Percentiles rank a stretch among this genome's conserved stretches.
Conservation (phyloP, 495 filamentous ascomycete species). For the Articulospora tetracladia region DNA sequence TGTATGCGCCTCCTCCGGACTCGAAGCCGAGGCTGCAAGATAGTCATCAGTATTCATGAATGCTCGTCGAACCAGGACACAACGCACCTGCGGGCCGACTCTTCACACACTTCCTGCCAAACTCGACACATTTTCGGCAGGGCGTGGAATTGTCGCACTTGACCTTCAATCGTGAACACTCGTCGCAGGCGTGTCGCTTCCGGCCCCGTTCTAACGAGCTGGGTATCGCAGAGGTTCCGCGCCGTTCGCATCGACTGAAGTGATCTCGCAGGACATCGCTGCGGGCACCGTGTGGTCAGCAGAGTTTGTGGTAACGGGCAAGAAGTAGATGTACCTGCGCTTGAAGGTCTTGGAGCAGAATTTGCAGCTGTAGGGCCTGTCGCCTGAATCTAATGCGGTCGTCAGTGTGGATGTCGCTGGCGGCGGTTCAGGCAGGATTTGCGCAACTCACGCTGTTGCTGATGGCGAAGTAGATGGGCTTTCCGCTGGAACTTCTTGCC, state of each 20-base stretch:
- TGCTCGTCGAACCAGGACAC: not conserved
- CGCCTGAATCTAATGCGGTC: conserved; percentile 15
- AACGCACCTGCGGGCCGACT: conserved; percentile 15
- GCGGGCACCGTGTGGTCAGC: conserved; percentile 4
- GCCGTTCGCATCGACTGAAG: conserved; percentile 24
- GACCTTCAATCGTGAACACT: conserved; percentile 27
- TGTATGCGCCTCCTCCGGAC: conserved; percentile 12
- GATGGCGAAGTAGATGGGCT: conserved; percentile 25
- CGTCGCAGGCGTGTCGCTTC: conserved; percentile 26
- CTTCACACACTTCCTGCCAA: conserved; percentile 26
- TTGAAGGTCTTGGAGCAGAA: conserved; percentile 30
- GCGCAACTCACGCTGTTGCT: conserved; percentile 23
- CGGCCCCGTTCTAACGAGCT: conserved; percentile 23
- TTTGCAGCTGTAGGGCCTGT: conserved; percentile 25
- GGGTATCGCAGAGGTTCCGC: conserved; percentile 22
- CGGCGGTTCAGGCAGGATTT: not conserved
- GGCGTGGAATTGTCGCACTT: conserved; percentile 27
- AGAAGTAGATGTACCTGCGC: conserved; percentile 19
- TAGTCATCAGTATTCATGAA: not conserved
- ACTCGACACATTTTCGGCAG: conserved; percentile 26
- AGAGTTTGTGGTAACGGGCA: not conserved
- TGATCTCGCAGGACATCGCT: conserved; percentile 29
- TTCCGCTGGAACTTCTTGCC: conserved; percentile 27
- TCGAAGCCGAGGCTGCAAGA: conserved; percentile 8
- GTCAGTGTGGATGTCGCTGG: conserved; percentile 4